phyloP scores from a whole-genome alignment of 2,329 filamentous ascomycete species.

The Claviceps spartinae region DNA sequence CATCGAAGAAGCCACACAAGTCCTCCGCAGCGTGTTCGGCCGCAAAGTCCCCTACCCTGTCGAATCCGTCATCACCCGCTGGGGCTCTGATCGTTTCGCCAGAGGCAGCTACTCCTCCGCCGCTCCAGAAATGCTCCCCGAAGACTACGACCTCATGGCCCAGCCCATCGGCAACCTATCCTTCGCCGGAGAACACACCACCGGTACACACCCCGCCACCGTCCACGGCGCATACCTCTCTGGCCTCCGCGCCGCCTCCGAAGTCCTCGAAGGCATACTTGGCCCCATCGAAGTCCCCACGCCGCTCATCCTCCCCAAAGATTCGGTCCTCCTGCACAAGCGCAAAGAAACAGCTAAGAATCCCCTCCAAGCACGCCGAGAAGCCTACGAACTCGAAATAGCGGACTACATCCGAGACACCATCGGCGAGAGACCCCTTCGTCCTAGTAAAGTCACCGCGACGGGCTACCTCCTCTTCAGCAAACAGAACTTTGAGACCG shows the following conservation, averaged over 20 bases:
- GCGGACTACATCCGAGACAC: conserved; percentile 36
- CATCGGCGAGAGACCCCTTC: conserved; percentile 63
- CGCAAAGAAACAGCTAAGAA: conserved; percentile 39
- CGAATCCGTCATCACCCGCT: conserved; percentile 82
- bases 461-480: conserved; percentile 88
- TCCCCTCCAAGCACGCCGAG: conserved; percentile 36
- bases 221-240: conserved; percentile 95
- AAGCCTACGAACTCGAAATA: conserved; percentile 42
- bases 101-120: conserved; percentile 92
- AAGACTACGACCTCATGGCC: conserved; percentile 91
- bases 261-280: conserved; percentile 67
- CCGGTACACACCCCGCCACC: conserved; percentile 87
- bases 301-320: conserved; percentile 59
- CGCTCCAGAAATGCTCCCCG: conserved; percentile 63
- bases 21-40: conserved; percentile 66
- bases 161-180: conserved; percentile 71
- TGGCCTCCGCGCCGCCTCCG: conserved; percentile 75
- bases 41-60: conserved; percentile 58
- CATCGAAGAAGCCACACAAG: conserved; percentile 64
- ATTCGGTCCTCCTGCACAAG: conserved; percentile 37
- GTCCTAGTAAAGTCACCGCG: conserved; percentile 58
- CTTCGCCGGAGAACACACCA: conserved; percentile 95
- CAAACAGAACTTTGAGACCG: conserved; percentile 58
- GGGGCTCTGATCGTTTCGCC: conserved; percentile 85
- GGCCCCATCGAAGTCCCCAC: conserved; percentile 67